phyloP scores from a whole-genome alignment of 2,329 filamentous ascomycete genomes.

The Pseudofabraea citricarpa region DNA sequence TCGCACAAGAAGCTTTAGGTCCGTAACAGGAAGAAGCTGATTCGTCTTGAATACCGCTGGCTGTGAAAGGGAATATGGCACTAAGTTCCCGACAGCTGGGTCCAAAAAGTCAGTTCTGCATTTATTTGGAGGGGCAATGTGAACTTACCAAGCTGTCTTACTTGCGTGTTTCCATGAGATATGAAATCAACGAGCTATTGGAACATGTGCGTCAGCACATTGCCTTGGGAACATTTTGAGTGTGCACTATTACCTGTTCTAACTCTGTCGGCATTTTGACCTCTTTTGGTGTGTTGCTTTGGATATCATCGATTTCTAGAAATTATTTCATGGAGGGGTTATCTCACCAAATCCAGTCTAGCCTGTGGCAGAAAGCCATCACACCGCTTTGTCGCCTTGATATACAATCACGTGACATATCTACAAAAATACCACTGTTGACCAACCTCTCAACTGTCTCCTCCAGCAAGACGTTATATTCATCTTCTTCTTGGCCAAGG shows the following conservation, averaged over 20 bases:
- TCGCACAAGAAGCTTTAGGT: slow-evolving; percentile 80
- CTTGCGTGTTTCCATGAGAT: slow-evolving; percentile 84
- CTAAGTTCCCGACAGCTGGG: slow-evolving; percentile 75
- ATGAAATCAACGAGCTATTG: slow-evolving; percentile 85
- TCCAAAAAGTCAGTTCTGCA: slow-evolving; percentile 17
- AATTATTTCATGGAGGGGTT: slow-evolving; percentile 8
- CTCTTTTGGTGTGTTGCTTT: neutral
- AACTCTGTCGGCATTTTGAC: slow-evolving; percentile 65
- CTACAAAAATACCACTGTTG: no score
- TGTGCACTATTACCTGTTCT: slow-evolving; percentile 57
- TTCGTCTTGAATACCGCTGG: slow-evolving; percentile 80
- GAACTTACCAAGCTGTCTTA: slow-evolving; percentile 68
- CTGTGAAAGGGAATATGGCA: slow-evolving; percentile 73
- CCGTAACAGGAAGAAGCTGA: slow-evolving; percentile 72
- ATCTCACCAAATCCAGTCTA: neutral
- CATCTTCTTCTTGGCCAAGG: no score
- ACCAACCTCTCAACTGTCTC: no score
- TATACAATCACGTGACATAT: no score
- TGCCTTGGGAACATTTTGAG: no score
- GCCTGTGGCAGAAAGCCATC: no score
- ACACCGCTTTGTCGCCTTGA: no score
- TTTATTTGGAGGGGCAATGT: neutral
- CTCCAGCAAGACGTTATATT: no score
- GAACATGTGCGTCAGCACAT: slow-evolving; percentile 4
- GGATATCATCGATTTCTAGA: neutral